A percentile compares a stretch with the other conserved stretches of the same genome.
phyloP scores from a whole-genome alignment of 805 yeast species.

The Candida maris region DNA sequence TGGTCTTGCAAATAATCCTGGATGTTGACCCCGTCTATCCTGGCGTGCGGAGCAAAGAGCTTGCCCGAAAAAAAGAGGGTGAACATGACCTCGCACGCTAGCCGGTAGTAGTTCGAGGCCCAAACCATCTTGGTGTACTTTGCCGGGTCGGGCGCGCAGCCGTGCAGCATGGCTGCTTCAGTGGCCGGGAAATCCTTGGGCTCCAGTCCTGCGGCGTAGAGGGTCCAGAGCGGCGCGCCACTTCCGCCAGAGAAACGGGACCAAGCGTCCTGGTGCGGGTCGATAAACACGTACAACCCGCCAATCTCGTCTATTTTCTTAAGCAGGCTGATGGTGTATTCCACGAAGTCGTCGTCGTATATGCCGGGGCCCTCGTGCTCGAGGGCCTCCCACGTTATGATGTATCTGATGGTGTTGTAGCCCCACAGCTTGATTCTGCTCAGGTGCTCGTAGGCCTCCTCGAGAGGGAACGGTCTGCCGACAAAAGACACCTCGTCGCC shows the following conservation, averaged over 20 bases:
- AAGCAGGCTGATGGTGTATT: conserved; percentile 62
- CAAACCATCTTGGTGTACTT: conserved; percentile 82
- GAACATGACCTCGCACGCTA: conserved; percentile 79
- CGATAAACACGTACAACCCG: conserved; percentile 74
- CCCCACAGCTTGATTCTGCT: conserved; percentile 75
- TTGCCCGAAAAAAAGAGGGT: conserved; percentile 81
- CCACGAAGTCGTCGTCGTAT: conserved; percentile 74
- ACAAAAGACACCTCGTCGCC: conserved; percentile 80
- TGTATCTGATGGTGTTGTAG: conserved; percentile 69
- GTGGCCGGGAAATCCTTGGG: conserved; percentile 69
- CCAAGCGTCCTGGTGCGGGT: conserved; percentile 96
- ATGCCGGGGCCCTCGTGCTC: conserved; percentile 85
- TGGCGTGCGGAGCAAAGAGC: conserved; percentile 70
- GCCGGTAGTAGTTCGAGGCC: conserved; percentile 80
- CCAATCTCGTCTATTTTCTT: conserved; percentile 57
- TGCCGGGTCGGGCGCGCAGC: conserved; percentile 42
- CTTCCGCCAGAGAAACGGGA: conserved; percentile 84
- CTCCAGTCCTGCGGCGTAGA: conserved; percentile 82
- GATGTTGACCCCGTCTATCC: conserved; percentile 67
- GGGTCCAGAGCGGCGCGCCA: conserved; percentile 93
- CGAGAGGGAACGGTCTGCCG: conserved; percentile 74
- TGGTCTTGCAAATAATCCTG: conserved; percentile 72
- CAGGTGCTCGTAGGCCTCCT: conserved; percentile 68
- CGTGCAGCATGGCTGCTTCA: conserved; percentile 79
- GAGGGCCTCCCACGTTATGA: conserved; percentile 88